Evolutionary conservation across 2,329 filamentous ascomycete genomes (phyloP), one percentile per base, ranked within the genome.

Genomic region (Plenodomus biglobosus): DNA sequence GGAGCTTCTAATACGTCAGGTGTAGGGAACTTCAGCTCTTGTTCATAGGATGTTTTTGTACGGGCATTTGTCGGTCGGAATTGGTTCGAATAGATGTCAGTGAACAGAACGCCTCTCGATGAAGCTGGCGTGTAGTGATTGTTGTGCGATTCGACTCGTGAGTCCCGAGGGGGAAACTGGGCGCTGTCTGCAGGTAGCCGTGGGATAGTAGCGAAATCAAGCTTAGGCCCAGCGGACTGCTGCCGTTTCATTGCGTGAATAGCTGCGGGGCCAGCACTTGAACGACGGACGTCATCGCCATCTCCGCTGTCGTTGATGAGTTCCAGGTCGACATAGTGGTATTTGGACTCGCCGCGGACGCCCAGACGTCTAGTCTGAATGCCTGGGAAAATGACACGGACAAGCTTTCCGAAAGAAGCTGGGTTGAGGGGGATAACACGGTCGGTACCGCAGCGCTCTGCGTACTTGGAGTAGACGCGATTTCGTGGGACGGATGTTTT

Each of bases 291-390:
- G 11, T 65, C 61, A 38, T 66, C 64, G 18, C 42, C 55, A 36
- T 69, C 65, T 13, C 65, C 64, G 41, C 53, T 64, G 32, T 79
- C 78, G 50, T 78, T 76, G 48, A 74, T 74, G 27, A 80, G 74
- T 34, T 76, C 77, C 32, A 81, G 71, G 56, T 81, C 78, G 40
- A 80, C 79, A 65, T 99, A 99, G 73, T 99, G 94, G 71, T 99
- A 99, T 70, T 99, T 99, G 13, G 94, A 99, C 75, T 97, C 92
- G 56, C 94, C 94, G 44, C 94, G 85, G 39, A 97, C 92, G 54
- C 94, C 94, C 11, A 99, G 79, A 56, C 94, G 84, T 50, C 94
- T 83, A 24, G 94, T 99, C 73, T 95, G 92, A 18, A 99, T 86
- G 36, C 92, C 92, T 0, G 94, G 92, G 62, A 97, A 99, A 42